Evolutionary conservation across 2,329 filamentous ascomycete species (phyloP).

Genomic region (Penicillium sclerotigenum): DNA sequence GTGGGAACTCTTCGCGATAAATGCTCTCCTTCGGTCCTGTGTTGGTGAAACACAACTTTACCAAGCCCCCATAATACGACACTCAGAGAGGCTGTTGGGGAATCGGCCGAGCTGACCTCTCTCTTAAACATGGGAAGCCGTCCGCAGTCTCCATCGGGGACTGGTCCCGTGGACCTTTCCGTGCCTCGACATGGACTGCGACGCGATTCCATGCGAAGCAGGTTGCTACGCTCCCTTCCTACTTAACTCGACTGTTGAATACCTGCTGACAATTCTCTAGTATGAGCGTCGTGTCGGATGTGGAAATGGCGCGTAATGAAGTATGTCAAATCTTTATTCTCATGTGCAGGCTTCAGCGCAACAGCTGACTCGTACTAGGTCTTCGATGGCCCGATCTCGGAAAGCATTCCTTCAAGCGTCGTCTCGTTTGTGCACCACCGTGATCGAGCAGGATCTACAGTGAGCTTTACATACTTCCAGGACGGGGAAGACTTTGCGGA

Average conservation of each 20-base stretch:
- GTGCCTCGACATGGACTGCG: conserved; percentile 25
- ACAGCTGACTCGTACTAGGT: conserved; percentile 47
- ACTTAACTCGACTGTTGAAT: background rate
- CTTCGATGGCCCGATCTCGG: conserved; percentile 87
- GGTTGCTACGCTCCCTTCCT: conserved; percentile 19
- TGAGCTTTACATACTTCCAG: conserved; percentile 85
- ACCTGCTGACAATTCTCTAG: conserved; percentile 32
- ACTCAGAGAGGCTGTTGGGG: background rate
- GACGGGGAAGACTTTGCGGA: conserved; percentile 62
- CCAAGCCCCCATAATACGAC: background rate
- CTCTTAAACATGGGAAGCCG: conserved; percentile 30
- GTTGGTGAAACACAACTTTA: background rate
- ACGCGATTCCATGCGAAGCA: conserved; percentile 42
- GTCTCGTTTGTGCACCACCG: conserved; percentile 89
- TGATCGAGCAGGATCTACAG: conserved; percentile 72
- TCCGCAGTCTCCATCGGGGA: conserved; percentile 25
- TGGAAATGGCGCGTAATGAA: conserved; percentile 99
- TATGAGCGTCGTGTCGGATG: conserved; percentile 81
- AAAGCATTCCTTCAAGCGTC: conserved; percentile 90
- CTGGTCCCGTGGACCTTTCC: conserved; percentile 21
- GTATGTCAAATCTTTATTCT: conserved; percentile 45
- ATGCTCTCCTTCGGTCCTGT: background rate
- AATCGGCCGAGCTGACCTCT: background rate
- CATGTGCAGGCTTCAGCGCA: background rate
- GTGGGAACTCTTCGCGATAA: background rate